phyloP scores from a whole-genome alignment of 2,329 filamentous ascomycete genomes.

The Lecanicillium sp. region DNA sequence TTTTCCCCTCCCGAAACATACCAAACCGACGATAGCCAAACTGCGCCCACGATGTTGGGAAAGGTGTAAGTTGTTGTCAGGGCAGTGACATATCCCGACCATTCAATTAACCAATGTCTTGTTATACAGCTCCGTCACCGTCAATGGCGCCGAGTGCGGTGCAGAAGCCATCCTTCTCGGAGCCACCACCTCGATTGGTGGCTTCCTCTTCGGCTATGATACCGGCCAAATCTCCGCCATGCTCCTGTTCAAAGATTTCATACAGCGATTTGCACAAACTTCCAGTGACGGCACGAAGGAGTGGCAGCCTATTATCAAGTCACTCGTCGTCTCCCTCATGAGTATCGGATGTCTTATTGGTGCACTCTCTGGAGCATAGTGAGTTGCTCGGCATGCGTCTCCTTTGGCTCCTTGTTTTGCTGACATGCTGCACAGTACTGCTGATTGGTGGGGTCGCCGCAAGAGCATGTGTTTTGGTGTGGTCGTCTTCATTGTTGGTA shows the following conservation, averaged over 20 bases:
- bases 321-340: constrained; percentile 48
- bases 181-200: constrained; percentile 48
- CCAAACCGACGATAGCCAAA: no score
- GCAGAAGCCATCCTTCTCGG: constrained; percentile 36
- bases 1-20: no score
- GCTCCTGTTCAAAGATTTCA: constrained; percentile 45
- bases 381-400: constrained; percentile 8
- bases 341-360: constrained; percentile 49
- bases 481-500: constrained; percentile 54
- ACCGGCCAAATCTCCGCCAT: constrained; percentile 51
- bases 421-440: constrained; percentile 27
- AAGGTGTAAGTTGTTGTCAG: no score
- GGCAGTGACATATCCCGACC: no score
- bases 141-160: constrained; percentile 36
- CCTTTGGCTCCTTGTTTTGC: neutral
- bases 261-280: constrained; percentile 44
- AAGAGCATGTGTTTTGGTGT: constrained; percentile 45
- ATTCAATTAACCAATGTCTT: no score
- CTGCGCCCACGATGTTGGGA: no score
- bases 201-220: constrained; percentile 57
- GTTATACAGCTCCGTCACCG: constrained; percentile 26
- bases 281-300: constrained; percentile 28
- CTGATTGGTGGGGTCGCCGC: constrained; percentile 51
- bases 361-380: constrained; percentile 43
- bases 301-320: constrained; percentile 34